These are phyloP conservation scores for Botrytis medusae DNA, from an alignment of 2,329 filamentous ascomycete species.

Conservation along the genomic window DNA sequence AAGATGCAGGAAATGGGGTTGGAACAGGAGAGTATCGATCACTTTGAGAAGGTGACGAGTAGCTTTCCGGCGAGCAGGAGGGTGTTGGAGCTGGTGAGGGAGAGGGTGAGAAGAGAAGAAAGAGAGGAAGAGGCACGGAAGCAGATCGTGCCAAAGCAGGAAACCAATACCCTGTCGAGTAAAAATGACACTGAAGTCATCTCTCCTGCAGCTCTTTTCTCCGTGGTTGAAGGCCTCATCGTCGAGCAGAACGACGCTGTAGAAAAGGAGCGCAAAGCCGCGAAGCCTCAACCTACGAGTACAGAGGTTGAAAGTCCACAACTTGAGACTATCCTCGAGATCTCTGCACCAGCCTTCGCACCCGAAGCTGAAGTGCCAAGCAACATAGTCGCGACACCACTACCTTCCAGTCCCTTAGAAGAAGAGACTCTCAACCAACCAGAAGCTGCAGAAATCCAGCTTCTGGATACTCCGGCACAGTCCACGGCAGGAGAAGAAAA, in stretches of 20 bases:
- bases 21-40: neutral
- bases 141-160: neutral
- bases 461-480: too few species aligned
- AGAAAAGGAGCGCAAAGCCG: neutral
- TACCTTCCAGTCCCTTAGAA: too few species aligned
- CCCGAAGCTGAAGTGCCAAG: too few species aligned
- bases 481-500: too few species aligned
- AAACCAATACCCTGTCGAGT: fast-evolving
- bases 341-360: too few species aligned
- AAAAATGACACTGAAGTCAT: neutral
- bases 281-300: neutral
- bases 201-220: fast-evolving
- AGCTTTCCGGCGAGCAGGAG: neutral
- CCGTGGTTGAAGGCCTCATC: neutral
- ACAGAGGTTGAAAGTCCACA: neutral
- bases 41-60: neutral
- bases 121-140: neutral
- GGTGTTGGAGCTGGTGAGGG: neutral
- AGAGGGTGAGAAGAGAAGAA: neutral
- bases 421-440: too few species aligned
- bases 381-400: too few species aligned
- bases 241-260: neutral
- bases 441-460: too few species aligned
- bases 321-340: neutral
- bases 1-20: neutral